Base-by-base conservation (phyloP, 2,329 filamentous ascomycete genomes). In the Daldinia sp. region DNA sequence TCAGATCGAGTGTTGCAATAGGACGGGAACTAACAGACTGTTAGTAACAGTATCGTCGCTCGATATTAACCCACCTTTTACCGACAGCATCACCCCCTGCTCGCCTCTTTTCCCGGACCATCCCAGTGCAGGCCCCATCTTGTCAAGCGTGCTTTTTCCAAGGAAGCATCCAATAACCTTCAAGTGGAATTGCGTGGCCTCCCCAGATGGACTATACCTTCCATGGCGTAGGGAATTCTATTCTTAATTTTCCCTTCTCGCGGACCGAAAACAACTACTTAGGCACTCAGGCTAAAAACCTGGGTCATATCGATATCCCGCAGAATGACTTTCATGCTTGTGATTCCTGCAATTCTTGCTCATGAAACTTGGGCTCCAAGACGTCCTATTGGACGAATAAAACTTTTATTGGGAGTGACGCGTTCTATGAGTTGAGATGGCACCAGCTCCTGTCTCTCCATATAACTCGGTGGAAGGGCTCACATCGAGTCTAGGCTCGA, bases 61-160 rank as follows among this genome's bases (percentile, higher is more conserved):
- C 58, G 60, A 59, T 67, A 66, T 67, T 70, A 65, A 50, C 55
- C 54, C 51, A 65, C 29, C 64, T 70, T 70, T 70, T 72, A 71
- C 68, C 70, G 68, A 68, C 58, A 64, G 43, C 51, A 56, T 50
- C 23, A 21, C 23, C 54, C 63, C 68, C 63, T 63, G 29, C 30
- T 34, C 48, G 49, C 50, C 52, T 55, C 15, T 59, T 64, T 68
- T 71, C 35, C 70, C 61, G 61, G 67, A 47, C 48, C 62, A 64
- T 59, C 62, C 64, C 63, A 67, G 55, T 56, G 39, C 58, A 41
- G 49, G 56, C 58, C 48, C 60, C 58, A 34, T 50, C 39, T 55
- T 51, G 35, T 63, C 53, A 58, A 43, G 19, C 39, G 29, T 19
- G 19, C 27, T 27, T 30, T n/a, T 45, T 39, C 29, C 50, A 43